Conservation (phyloP, 1,284 basidiomycete species). For the Cryptococcus sp. region DNA sequence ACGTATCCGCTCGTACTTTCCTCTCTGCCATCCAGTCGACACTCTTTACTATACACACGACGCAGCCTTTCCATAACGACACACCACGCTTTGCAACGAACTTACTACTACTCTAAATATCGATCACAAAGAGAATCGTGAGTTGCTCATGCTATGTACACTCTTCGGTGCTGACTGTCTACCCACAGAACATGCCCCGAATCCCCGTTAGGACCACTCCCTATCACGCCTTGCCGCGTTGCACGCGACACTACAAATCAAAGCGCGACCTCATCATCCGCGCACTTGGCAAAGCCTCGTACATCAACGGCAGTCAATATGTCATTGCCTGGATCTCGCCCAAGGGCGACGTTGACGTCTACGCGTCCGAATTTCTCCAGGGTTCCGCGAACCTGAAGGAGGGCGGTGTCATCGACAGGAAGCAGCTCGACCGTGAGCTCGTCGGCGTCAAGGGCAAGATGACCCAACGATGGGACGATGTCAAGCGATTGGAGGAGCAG, state of each 20-base stretch:
- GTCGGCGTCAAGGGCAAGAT: slow-evolving; percentile 38
- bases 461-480: slow-evolving; percentile 40
- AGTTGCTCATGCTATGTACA: not conserved
- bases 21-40: slow-evolving; percentile 10
- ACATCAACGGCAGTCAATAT: slow-evolving; percentile 60
- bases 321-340: slow-evolving; percentile 59
- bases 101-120: not conserved
- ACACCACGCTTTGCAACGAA: slow-evolving; percentile 1
- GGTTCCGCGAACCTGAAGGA: slow-evolving; percentile 40
- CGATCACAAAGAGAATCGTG: slow-evolving; percentile 5
- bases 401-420: slow-evolving; percentile 40
- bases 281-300: slow-evolving; percentile 55
- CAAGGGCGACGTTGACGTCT: slow-evolving; percentile 59
- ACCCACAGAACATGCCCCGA: slow-evolving; percentile 53
- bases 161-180: not conserved
- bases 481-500: slow-evolving; percentile 34
- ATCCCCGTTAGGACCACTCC: slow-evolving; percentile 59
- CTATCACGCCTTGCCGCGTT: slow-evolving; percentile 57
- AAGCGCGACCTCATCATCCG: slow-evolving; percentile 60
- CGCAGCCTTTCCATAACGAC: slow-evolving; percentile 4
- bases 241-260: slow-evolving; percentile 59
- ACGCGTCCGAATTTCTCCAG: slow-evolving; percentile 55
- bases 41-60: slow-evolving; percentile 6
- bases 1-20: slow-evolving; percentile 3
- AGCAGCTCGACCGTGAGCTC: slow-evolving; percentile 45